Evolutionary conservation across 805 yeast genomes (phyloP).

Genomic region (Lipomyces orientalis): DNA sequence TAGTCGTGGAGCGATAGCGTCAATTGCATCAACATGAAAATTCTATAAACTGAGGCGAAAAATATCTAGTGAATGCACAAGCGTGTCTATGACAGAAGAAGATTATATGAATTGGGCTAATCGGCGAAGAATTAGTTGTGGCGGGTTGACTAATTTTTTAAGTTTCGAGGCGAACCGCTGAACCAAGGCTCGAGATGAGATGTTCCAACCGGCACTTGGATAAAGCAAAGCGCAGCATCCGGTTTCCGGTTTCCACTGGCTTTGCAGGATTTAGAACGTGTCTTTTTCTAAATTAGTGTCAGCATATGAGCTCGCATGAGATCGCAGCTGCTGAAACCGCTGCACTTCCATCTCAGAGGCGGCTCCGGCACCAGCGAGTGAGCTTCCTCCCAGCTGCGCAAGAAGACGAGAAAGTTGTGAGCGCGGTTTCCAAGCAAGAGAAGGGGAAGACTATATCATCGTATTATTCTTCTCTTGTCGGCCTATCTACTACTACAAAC

Average conservation of each 20-base stretch:
- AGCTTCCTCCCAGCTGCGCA: slow-evolving; percentile 23
- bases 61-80: not conserved
- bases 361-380: slow-evolving; percentile 27
- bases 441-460: slow-evolving; percentile 14
- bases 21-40: not conserved
- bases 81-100: not conserved
- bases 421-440: slow-evolving; percentile 1
- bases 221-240: not conserved
- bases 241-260: not conserved
- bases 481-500: slow-evolving; percentile 10
- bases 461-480: slow-evolving; percentile 29
- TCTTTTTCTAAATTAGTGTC: not conserved
- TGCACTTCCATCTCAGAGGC: slow-evolving; percentile 5
- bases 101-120: not conserved
- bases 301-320: slow-evolving; percentile 11
- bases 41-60: not conserved
- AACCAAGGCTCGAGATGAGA: not conserved
- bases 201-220: not conserved
- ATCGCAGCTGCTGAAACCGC: slow-evolving; percentile 8
- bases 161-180: not conserved
- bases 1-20: not conserved
- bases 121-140: not conserved
- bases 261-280: not conserved
- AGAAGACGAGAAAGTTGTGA: slow-evolving; percentile 1
- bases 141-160: not conserved